A percentile compares a stretch with the other conserved stretches of the same genome.
Conservation (phyloP, 768 basidiomycete genomes). For the Asterophora lycoperdoides region DNA sequence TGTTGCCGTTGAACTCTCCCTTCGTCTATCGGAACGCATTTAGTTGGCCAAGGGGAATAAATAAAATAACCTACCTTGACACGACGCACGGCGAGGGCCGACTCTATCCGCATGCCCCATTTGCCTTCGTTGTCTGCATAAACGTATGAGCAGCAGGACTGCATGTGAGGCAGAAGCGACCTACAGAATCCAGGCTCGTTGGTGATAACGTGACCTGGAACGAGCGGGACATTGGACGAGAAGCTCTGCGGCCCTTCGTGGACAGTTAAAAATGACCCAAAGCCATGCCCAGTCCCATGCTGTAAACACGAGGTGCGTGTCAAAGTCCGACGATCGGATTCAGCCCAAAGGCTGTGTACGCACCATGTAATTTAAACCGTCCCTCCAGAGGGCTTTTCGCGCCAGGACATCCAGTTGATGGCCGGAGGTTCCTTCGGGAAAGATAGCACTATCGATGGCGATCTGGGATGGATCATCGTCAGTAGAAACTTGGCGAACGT, state of each 20-base stretch:
- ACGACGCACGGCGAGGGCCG: constrained; percentile 69
- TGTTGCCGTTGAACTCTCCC: constrained; percentile 63
- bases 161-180: constrained; percentile 12
- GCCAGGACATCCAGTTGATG: constrained; percentile 83
- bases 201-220: constrained; percentile 86
- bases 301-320: constrained; percentile 25
- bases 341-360: constrained; percentile 21
- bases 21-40: constrained; percentile 50
- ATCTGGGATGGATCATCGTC: constrained; percentile 48
- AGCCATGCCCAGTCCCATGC: constrained; percentile 91
- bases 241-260: constrained; percentile 86
- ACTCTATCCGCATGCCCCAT: constrained; percentile 93
- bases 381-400: constrained; percentile 83
- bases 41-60: not conserved
- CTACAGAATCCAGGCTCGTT: constrained; percentile 68
- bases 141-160: constrained; percentile 11
- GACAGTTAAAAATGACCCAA: constrained; percentile 82
- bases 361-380: constrained; percentile 77
- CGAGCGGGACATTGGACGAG: constrained; percentile 60
- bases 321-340: constrained; percentile 4
- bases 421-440: constrained; percentile 88
- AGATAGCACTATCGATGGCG: constrained; percentile 84
- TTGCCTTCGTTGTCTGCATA: constrained; percentile 62
- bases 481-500: constrained; percentile 12
- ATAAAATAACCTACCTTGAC: constrained; percentile 39